A percentile compares a stretch with the other conserved stretches of the same genome.
Conservation (phyloP, 768 basidiomycete species). For the Trametes cingulata region DNA sequence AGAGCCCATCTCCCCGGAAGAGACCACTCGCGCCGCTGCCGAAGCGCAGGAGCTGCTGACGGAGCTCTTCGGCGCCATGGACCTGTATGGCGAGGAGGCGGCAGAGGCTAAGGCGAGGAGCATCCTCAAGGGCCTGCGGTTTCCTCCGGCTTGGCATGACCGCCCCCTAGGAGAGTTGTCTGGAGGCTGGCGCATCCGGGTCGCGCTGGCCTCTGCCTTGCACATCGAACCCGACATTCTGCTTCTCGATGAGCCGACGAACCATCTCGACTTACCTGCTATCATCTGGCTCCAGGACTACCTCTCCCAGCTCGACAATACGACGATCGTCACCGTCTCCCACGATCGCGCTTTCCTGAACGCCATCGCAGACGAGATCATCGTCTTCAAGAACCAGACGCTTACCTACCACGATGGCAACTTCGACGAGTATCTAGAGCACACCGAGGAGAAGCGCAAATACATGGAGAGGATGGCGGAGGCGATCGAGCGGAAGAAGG, state of each 20-base stretch:
- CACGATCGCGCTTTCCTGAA: constrained; percentile 29
- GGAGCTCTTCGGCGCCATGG: constrained; percentile 24
- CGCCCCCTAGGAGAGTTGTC: constrained; percentile 17
- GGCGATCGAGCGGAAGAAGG: constrained; percentile 21
- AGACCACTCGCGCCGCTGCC: constrained; percentile 4
- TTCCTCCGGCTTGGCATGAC: constrained; percentile 10
- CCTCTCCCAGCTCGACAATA: constrained; percentile 13
- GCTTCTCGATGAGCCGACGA: constrained; percentile 91
- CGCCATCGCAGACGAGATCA: constrained; percentile 25
- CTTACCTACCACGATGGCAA: constrained; percentile 25
- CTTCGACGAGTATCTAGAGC: constrained; percentile 24
- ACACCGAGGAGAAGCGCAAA: constrained; percentile 24
- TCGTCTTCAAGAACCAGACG: constrained; percentile 23
- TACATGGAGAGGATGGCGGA: constrained; percentile 21
- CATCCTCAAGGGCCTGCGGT: constrained; percentile 25
- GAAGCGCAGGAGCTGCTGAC: constrained; percentile 23
- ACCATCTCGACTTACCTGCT: constrained; percentile 96
- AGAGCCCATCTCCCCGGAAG: not conserved
- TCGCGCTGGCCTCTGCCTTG: constrained; percentile 73
- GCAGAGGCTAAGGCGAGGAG: constrained; percentile 91
- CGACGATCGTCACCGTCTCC: constrained; percentile 25
- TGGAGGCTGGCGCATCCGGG: constrained; percentile 19
- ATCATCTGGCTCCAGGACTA: constrained; percentile 45
- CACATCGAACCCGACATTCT: constrained; percentile 91
- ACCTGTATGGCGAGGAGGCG: constrained; percentile 42